Conservation (phyloP, 2,329 filamentous ascomycete species). For the Diplodia intermedia region DNA sequence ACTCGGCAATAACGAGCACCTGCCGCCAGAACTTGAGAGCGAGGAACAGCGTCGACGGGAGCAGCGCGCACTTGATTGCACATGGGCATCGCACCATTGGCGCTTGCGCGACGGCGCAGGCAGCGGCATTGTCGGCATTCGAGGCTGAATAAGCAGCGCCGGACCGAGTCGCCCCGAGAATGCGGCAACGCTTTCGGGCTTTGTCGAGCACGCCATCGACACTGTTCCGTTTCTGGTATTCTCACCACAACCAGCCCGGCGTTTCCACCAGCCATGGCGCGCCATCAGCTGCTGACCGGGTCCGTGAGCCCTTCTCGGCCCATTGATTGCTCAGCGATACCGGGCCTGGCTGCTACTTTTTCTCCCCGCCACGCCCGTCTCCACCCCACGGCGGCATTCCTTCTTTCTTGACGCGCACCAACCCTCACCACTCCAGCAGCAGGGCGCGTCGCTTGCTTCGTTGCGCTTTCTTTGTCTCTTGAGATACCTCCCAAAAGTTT, state of each 20-base stretch:
- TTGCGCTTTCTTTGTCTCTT: conserved; percentile 1
- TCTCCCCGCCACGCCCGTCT: conserved; percentile 23
- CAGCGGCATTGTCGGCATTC: conserved; percentile 13
- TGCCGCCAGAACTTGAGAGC: neutral
- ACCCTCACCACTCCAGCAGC: neutral
- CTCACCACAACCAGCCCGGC: neutral
- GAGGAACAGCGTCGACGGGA: neutral
- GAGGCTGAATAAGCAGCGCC: conserved; percentile 13
- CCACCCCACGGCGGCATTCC: neutral
- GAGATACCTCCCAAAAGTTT: conserved; percentile 23
- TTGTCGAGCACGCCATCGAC: conserved; percentile 30
- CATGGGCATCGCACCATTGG: neutral
- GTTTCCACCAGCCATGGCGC: conserved; percentile 28
- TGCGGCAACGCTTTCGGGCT: conserved; percentile 11
- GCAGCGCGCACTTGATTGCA: neutral
- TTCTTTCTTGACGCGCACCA: conserved; percentile 11
- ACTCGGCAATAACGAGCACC: neutral
- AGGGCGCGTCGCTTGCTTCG: conserved; percentile 7
- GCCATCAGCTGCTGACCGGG: conserved; percentile 6
- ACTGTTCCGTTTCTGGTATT: conserved; percentile 13
- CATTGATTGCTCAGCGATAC: conserved; percentile 32
- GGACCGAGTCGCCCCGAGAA: conserved; percentile 19
- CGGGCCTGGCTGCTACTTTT: conserved; percentile 27
- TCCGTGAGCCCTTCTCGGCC: neutral
- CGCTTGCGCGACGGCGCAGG: neutral